Conservation (phyloP, 768 basidiomycete species). For the Rhizopogon sp. region DNA sequence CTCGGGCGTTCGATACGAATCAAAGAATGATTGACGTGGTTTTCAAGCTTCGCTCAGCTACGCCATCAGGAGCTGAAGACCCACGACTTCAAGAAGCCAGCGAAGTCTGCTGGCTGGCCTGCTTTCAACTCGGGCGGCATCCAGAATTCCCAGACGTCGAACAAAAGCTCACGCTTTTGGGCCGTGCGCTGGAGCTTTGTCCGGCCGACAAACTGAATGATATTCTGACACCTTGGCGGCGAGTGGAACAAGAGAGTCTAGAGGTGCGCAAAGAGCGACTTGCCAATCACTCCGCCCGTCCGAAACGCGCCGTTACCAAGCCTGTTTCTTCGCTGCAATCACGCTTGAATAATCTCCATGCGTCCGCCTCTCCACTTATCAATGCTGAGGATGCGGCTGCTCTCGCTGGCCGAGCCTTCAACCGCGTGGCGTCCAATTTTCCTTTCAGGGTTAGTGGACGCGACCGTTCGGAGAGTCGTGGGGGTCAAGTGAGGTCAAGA, state of each 20-base stretch:
- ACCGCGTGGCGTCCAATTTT: slow-evolving; percentile 69
- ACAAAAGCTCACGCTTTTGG: slow-evolving; percentile 67
- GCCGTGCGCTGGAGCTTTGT: slow-evolving; percentile 81
- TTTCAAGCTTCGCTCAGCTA: slow-evolving; percentile 37
- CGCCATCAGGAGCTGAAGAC: slow-evolving; percentile 26
- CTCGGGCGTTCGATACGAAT: slow-evolving; percentile 64
- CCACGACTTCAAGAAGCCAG: slow-evolving; percentile 50
- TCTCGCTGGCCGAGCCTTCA: slow-evolving; percentile 74
- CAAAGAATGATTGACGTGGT: slow-evolving; percentile 68
- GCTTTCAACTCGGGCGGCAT: slow-evolving; percentile 83
- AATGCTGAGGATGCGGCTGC: slow-evolving; percentile 78
- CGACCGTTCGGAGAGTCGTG: slow-evolving; percentile 17
- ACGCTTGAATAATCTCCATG: slow-evolving; percentile 60
- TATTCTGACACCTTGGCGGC: slow-evolving; percentile 74
- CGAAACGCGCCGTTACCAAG: slow-evolving; percentile 22
- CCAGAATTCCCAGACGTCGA: slow-evolving; percentile 65
- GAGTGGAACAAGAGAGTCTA: slow-evolving; percentile 63
- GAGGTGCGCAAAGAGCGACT: slow-evolving; percentile 43
- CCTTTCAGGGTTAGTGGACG: slow-evolving; percentile 57
- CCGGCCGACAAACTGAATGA: slow-evolving; percentile 76
- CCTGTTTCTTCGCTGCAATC: slow-evolving; percentile 51
- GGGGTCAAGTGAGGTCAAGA: slow-evolving; percentile 21
- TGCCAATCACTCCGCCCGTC: slow-evolving; percentile 14
- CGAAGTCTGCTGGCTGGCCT: slow-evolving; percentile 87
- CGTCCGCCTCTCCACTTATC: slow-evolving; percentile 63